Conservation (phyloP, 495 filamentous ascomycete genomes). For the Tuber melanosporum region DNA sequence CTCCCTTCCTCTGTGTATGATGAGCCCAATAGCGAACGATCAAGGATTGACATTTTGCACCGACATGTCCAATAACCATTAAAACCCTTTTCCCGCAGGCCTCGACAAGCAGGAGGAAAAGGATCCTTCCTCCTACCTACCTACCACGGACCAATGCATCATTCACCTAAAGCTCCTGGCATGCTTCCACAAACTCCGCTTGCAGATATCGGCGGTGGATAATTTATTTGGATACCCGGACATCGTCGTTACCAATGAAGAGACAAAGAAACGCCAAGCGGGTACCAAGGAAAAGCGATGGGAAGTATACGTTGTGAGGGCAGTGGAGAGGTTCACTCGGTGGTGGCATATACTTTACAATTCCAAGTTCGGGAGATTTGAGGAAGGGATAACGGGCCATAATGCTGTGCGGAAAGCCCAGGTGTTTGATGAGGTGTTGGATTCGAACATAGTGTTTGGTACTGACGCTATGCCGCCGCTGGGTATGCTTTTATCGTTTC, state of each 20-base stretch:
- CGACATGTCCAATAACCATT: not conserved
- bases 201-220: not conserved
- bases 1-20: not conserved
- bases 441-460: not conserved
- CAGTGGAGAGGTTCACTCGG: not conserved
- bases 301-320: conserved; percentile 3
- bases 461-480: not conserved
- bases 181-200: not conserved
- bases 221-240: not conserved
- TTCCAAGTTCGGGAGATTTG: not conserved
- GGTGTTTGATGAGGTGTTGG: not conserved
- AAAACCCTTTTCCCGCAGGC: not conserved
- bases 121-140: not conserved
- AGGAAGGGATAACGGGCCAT: not conserved
- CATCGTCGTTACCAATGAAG: not conserved
- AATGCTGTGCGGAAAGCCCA: not conserved
- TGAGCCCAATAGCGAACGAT: not conserved
- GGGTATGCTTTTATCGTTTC: not conserved
- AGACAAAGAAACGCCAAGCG: not conserved
- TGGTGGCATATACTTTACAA: not conserved
- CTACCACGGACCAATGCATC: not conserved
- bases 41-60: not conserved
- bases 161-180: not conserved
- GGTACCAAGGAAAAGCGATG: not conserved
- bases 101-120: not conserved